Conservation (phyloP, 2,329 filamentous ascomycete genomes). For the Arthrobotrys conoides region DNA sequence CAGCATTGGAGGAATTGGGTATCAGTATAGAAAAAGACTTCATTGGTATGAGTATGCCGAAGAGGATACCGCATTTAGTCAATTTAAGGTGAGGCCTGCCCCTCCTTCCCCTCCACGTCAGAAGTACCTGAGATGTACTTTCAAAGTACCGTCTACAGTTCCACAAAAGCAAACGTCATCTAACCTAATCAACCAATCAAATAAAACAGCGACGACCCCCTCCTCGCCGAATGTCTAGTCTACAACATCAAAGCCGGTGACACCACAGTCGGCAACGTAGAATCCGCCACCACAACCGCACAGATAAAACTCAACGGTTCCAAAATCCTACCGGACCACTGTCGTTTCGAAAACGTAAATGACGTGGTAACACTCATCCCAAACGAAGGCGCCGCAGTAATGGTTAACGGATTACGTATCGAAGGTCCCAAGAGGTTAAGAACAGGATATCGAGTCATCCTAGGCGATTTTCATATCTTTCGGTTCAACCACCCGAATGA, state of each 20-base stretch:
- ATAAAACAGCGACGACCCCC: constrained; percentile 77
- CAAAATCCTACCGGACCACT: constrained; percentile 92
- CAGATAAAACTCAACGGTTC: constrained; percentile 95
- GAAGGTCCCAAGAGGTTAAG: constrained; percentile 86
- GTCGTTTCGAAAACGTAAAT: constrained; percentile 92
- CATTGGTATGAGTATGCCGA: constrained; percentile 92
- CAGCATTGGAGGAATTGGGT: constrained; percentile 93
- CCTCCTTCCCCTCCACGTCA: not conserved
- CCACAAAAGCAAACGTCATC: constrained; percentile 22
- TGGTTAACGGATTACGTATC: constrained; percentile 95
- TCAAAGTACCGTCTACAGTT: constrained; percentile 17
- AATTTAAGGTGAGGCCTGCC: constrained; percentile 77
- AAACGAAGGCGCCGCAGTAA: constrained; percentile 91
- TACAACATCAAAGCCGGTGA: constrained; percentile 98
- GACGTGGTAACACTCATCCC: constrained; percentile 93
- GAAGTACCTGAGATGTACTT: constrained; percentile 3
- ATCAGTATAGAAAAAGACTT: constrained; percentile 99
- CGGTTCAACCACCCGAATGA: constrained; percentile 98
- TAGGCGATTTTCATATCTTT: constrained; percentile 99
- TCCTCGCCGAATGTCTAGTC: constrained; percentile 94
- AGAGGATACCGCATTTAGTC: constrained; percentile 99
- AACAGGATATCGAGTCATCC: constrained; percentile 93
- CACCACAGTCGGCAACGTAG: constrained; percentile 94
- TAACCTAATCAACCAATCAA: constrained; percentile 10
- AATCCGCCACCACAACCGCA: constrained; percentile 82